Evolutionary conservation across 2,329 filamentous ascomycete species (phyloP), one percentile per base, ranked within the genome.

Genomic region (Didymella pomorum): DNA sequence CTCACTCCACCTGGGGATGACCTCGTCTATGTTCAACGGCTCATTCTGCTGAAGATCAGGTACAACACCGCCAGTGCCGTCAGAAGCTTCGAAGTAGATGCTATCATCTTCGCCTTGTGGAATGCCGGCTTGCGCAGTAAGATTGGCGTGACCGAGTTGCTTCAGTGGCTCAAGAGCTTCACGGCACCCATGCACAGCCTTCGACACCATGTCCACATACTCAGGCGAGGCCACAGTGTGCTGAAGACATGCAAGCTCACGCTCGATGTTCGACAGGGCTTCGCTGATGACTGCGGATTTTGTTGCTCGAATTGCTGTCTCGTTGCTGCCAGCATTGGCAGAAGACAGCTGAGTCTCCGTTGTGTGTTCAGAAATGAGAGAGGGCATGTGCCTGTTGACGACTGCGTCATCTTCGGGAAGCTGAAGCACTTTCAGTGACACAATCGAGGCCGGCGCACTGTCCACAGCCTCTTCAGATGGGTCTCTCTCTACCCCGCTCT

Each of bases 81-180:
- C 37, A 20, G 39, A n/a, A 16, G 39, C 37, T 21, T 53, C 44
- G 33, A 33, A 56, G 26, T 56, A 51, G 31, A 51, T 18, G 20
- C 41, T 51, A n/a, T 42, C 54, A 0, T 57, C 41, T 10, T 50
- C 41, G 2, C 50, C 41, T 6, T 18, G n/a, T 5, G 14, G 10
- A 6, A 21, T 26, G 10, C 39, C 39, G 14, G 5, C 18, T 18
- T 26, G 23, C 10, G n/a, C 16, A 9, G 2, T 4, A 7, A 18
- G 23, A 25, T 25, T 11, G 23, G 11, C 21, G 21, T n/a, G 18
- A 11, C 25, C 5, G 1, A 43, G 16, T 6, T 10, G 12, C 14
- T 35, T 14, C 23, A 56, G 43, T 5, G 54, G 33, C 11, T 52
- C 20, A 5, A 54, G 20, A 3, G 21, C n/a, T 18, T 35, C 12